Base-by-base conservation (phyloP, 1,139 yeast genomes). In the Nakaseomyces uthaithaninus region DNA sequence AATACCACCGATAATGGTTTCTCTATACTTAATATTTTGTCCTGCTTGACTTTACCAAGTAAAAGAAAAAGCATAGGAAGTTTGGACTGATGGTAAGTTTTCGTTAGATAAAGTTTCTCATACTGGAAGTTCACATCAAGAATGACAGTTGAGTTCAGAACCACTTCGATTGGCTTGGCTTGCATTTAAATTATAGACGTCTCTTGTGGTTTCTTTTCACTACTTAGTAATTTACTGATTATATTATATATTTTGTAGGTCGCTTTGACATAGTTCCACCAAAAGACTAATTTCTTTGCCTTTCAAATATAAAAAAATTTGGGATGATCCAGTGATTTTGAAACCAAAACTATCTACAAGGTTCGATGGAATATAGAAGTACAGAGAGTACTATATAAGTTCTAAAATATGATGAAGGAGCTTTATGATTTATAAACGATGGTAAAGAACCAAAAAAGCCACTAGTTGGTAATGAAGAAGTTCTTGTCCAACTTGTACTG, bases 61-160 rank as follows among this genome's bases (percentile, higher is more conserved):
- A 31, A 3, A 4, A 31, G 25, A 12, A 31, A 31, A n/a, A 31
- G 35, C 35, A 31, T 31, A n/a, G 35, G n/a, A 5, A 19, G 24
- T 14, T 20, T 31, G 9, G 25, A n/a, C n/a, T 17, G 8, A 9
- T n/a, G 53, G 47, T 4, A 41, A 33, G 10, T 39, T 11, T 31
- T 31, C 6, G 17, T 11, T 14, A 31, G 6, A 12, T 17, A 19
- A 10, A 31, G 35, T 20, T 31, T 30, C 16, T 49, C 53, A 34
- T 50, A 49, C 7, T 43, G 42, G 34, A 45, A 49, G 33, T 50
- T 49, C 8, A 45, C 43, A 17, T 51, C 53, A 7, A 42, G 31
- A 1, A 51, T 33, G 3, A 36, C 41, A 9, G n/a, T 31, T 2
- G 35, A 19, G 20, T n/a, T 14, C 9, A 35, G 18, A 18, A 8